phyloP scores from a whole-genome alignment of 1,284 basidiomycete genomes.

The Cryptococcus sp. region DNA sequence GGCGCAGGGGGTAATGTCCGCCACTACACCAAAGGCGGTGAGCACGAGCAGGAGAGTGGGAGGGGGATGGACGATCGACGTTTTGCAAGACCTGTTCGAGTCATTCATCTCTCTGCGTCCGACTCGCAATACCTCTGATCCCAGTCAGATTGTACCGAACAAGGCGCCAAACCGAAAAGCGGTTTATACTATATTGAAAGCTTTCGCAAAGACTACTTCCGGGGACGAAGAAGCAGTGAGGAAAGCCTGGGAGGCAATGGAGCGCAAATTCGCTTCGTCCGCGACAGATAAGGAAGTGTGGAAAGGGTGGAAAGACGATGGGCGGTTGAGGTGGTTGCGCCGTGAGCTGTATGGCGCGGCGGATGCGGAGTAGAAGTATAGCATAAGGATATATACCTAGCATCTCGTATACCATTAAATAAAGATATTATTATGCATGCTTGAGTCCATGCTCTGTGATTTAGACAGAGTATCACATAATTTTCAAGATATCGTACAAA shows the following conservation, averaged over 20 bases:
- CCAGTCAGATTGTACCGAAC: not conserved
- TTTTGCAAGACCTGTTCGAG: constrained; percentile 35
- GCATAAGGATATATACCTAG: not conserved
- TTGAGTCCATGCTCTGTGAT: no score
- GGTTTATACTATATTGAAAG: constrained; percentile 40
- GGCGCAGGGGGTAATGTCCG: constrained; percentile 15
- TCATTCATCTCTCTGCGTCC: constrained; percentile 29
- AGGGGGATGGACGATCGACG: constrained; percentile 28
- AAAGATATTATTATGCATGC: no score
- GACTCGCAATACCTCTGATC: not conserved
- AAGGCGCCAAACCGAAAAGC: constrained; percentile 34
- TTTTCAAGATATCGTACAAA: no score
- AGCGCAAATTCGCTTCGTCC: constrained; percentile 44
- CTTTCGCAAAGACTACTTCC: constrained; percentile 40
- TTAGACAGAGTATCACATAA: no score
- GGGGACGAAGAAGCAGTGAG: constrained; percentile 32
- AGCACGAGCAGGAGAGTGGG: not conserved
- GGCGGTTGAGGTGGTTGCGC: constrained; percentile 26
- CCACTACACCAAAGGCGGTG: not conserved
- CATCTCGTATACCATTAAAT: no score
- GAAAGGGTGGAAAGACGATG: constrained; percentile 35
- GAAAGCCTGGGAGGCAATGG: constrained; percentile 36
- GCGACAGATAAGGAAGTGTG: constrained; percentile 32
- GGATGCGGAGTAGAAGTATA: not conserved
- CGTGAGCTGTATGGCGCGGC: constrained; percentile 7